Evolutionary conservation across 352 stramenopile species (phyloP).

Genomic region (Phytophthora cactorum): DNA sequence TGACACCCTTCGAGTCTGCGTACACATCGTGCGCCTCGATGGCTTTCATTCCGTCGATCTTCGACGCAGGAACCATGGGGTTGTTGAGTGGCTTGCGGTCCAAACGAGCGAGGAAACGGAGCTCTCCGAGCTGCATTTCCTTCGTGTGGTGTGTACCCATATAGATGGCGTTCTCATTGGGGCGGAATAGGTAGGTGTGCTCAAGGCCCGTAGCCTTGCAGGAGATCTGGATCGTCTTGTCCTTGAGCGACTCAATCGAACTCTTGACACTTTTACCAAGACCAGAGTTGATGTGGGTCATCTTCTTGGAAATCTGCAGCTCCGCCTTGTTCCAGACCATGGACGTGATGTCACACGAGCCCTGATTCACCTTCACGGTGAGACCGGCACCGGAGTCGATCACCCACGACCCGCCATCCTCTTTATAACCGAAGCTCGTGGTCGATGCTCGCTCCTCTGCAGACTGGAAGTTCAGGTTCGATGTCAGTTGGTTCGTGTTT

Average conservation of each 20-base stretch:
- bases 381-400: constrained; percentile 50
- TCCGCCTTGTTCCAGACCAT: constrained; percentile 56
- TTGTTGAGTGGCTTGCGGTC: constrained; percentile 40
- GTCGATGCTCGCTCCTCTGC: constrained; percentile 16
- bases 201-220: constrained; percentile 44
- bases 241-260: constrained; percentile 40
- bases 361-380: constrained; percentile 44
- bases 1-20: constrained; percentile 34
- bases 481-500: constrained; percentile 27
- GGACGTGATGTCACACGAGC: constrained; percentile 56
- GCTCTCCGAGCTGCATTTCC: constrained; percentile 43
- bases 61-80: constrained; percentile 39
- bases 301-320: constrained; percentile 54
- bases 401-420: constrained; percentile 41
- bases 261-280: constrained; percentile 43
- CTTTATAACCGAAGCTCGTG: constrained; percentile 47
- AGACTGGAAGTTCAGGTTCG: constrained; percentile 32
- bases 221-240: constrained; percentile 53
- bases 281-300: constrained; percentile 60
- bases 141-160: constrained; percentile 61
- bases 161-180: constrained; percentile 61
- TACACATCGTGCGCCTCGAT: constrained; percentile 60
- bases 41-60: constrained; percentile 40
- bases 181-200: constrained; percentile 60
- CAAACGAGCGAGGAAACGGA: constrained; percentile 58